Evolutionary conservation across 2,329 filamentous ascomycete genomes (phyloP), one percentile per base, ranked within the genome.

Genomic region (Claviceps pusilla): DNA sequence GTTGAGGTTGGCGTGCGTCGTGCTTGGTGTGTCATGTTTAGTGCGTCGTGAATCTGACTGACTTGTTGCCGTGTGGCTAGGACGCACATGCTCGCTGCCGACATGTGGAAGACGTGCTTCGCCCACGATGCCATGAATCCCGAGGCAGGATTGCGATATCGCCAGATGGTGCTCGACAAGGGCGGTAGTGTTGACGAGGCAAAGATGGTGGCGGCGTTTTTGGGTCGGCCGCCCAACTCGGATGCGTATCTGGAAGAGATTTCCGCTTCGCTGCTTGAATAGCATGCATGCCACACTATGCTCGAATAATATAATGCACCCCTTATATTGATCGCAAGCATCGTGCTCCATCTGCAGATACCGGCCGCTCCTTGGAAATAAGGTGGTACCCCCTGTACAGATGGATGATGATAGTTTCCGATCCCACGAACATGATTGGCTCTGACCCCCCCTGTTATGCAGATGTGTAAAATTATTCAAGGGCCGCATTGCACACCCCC

Each of bases 91-190:
- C 48, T 54, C 11, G 39, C 52, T 5, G 52, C 48, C 7, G 52
- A 54, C 51, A 52, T 53, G 31, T 52, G 51, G 48, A 53, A 48
- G 28, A 51, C 28, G n/a, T 39, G 42, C 33, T 51, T 54, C 48
- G 43, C 43, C 43, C 28, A 41, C 10, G 7, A 50, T 19, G 16
- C 29, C 9, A 54, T 50, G 52, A 47, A 37, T 37, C 52, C 37
- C 1, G 39, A 9, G 31, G 47, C 47, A 24, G 52, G 52, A 7
- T 31, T 50, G 29, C 29, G 41, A 9, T 48, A 47, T 51, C 41
- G 42, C 41, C 39, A n/a, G 39, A n/a, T 41, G 39, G 45, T 31
- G 24, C 24, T 47, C 39, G 39, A 41, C 39, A 41, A 41, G 16
- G 39, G 39, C 39, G 39, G 39, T 9, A 41, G 39, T 41, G 14